These are phyloP conservation scores for Retiboletus fuscus DNA, from an alignment of 1,284 basidiomycete species.

Conservation along the genomic window DNA sequence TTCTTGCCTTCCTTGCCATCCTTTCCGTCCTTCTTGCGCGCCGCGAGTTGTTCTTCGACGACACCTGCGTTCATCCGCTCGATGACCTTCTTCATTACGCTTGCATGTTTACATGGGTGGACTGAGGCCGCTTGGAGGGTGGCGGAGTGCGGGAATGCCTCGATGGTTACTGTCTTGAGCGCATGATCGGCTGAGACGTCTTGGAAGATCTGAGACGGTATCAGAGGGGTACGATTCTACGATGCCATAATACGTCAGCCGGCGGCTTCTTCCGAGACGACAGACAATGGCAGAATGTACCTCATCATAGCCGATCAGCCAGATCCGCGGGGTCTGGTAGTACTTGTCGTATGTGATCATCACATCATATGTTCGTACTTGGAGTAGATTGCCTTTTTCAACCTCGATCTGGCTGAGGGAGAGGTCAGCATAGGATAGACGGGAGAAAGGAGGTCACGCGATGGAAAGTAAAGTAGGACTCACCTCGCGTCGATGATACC, in stretches of 20 bases:
- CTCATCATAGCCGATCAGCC: constrained; percentile 96
- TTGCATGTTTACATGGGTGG: constrained; percentile 98
- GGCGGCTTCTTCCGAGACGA: constrained; percentile 15
- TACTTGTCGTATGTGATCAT: constrained; percentile 99
- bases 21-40: constrained; percentile 63
- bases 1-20: constrained; percentile 77
- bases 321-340: constrained; percentile 95
- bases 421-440: constrained; percentile 12
- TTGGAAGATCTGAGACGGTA: constrained; percentile 93
- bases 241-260: constrained; percentile 10
- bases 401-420: constrained; percentile 65
- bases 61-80: constrained; percentile 96
- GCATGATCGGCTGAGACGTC: constrained; percentile 98
- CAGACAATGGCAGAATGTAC: constrained; percentile 54
- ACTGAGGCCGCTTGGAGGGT: constrained; percentile 90
- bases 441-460: neutral
- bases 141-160: constrained; percentile 93
- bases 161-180: constrained; percentile 98
- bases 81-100: constrained; percentile 99
- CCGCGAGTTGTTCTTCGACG: constrained; percentile 79
- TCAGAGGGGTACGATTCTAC: constrained; percentile 88
- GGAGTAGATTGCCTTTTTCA: constrained; percentile 85
- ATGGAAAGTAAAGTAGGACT: constrained; percentile 24
- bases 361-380: constrained; percentile 98
- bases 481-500: constrained; percentile 57